Base-by-base conservation (phyloP, 2,329 filamentous ascomycete species). In the Trichoderma arundinaceum region DNA sequence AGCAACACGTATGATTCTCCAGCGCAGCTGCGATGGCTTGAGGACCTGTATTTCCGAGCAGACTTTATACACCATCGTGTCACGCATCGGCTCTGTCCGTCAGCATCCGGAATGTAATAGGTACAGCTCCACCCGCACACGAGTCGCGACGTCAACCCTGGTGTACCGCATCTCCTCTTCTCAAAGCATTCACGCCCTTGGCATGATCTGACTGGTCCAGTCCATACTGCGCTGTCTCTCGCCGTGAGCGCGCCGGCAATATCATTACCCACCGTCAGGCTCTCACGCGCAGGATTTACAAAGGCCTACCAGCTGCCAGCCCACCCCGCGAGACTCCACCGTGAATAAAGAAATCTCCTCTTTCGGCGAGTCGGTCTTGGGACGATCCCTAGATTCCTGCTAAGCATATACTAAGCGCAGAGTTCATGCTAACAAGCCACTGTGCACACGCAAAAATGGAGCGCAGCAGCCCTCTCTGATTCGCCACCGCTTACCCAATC, bases 401-500 rank as follows among this genome's bases (percentile, higher is more conserved):
- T 28, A 28, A 28, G 22, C 17, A 44, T 28, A 35, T 8, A 5
- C 17, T 1, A 35, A 39, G 8, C 13, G 10, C 56, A 38, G 28
- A 33, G 13, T 44, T 53, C 48, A 48, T 49, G 3, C 13, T n/a
- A n/a, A 49, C 17, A 56, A 48, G 53, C 60, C 51, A 46, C 39
- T 22, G 48, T 43, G 35, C 38, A 48, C 53, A 43, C 13, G 46
- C 17, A 57, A 28, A 35, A 33, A 19, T 10, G 46, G 22, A 52
- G 48, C 35, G 41, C 35, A 10, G 17, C 56, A 38, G 32, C 54
- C 46, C 38, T 53, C 54, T 22, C 12, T 58, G 44, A 33, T 46
- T 70, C 70, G 67, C 71, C 71, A 71, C 68, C 61, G 39, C 46
- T 67, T 69, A 49, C 69, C 70, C 67, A 68, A 72, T 72, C 32